A percentile compares a stretch with the other conserved stretches of the same genome.
These are phyloP conservation scores for Diaporthe sp. DNA, from an alignment of 2,329 filamentous ascomycete species.

Conservation along the genomic window DNA sequence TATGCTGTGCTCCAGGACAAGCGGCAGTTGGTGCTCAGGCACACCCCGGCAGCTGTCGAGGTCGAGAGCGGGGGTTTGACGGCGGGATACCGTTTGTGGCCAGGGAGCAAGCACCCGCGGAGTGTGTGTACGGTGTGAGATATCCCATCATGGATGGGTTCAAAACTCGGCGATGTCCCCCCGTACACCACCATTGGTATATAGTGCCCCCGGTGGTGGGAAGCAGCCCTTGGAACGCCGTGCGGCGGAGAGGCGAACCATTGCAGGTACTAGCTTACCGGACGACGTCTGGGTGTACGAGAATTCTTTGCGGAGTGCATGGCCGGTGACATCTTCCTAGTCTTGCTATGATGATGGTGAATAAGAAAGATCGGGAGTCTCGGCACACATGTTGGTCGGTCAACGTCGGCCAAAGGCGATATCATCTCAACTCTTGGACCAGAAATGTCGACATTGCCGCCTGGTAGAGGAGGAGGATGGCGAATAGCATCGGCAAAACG, in stretches of 20 bases:
- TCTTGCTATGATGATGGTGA: background rate
- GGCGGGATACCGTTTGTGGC: background rate
- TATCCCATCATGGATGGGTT: background rate
- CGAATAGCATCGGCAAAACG: slow-evolving; percentile 3
- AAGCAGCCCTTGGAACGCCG: background rate
- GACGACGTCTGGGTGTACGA: background rate
- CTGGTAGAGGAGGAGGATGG: too few relatives aligned
- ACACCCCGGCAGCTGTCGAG: background rate
- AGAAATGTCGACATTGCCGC: background rate
- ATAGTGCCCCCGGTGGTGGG: background rate
- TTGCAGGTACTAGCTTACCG: background rate
- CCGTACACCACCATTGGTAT: background rate
- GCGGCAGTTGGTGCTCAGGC: background rate
- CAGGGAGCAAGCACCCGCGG: background rate
- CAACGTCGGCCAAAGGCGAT: background rate
- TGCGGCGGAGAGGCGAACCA: slow-evolving; percentile 8
- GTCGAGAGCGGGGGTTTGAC: background rate
- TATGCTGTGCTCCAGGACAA: background rate
- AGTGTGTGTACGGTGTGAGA: background rate
- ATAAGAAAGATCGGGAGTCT: background rate
- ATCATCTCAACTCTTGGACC: background rate
- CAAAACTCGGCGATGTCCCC: background rate
- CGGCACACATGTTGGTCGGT: background rate
- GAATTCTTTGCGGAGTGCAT: background rate
- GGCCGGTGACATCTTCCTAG: background rate